A percentile compares a stretch with the other conserved stretches of the same genome.
phyloP scores from a whole-genome alignment of 1,139 yeast species.

The Blastobotrys petasosporus region DNA sequence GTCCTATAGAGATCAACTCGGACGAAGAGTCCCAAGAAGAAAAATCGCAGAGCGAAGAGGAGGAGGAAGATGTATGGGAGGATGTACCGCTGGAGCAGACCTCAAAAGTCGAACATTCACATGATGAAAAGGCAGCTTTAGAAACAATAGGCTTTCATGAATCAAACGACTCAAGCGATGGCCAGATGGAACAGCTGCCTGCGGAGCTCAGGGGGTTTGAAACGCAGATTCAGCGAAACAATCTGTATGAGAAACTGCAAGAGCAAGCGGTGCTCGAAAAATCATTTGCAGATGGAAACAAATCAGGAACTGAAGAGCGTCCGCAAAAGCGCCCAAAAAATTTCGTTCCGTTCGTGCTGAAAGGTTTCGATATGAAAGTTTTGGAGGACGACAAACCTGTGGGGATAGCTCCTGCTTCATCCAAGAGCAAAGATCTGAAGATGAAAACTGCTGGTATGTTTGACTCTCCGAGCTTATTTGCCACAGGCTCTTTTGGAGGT shows the following conservation, averaged over 20 bases:
- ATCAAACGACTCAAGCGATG: no score
- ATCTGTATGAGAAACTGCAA: conserved; percentile 22
- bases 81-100: conserved; percentile 40
- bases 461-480: no score
- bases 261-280: conserved; percentile 10
- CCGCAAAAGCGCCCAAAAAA: neutral
- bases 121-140: no score
- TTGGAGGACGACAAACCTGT: neutral
- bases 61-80: conserved; percentile 54
- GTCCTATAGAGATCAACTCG: conserved; percentile 20
- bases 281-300: neutral
- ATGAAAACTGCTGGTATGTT: no score
- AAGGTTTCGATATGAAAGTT: no score
- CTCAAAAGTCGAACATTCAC: no score
- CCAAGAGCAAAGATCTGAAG: neutral
- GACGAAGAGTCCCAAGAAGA: neutral
- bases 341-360: neutral
- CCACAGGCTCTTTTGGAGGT: no score
- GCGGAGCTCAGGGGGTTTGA: conserved; percentile 26
- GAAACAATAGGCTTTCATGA: no score
- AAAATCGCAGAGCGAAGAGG: conserved; percentile 15
- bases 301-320: neutral
- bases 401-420: neutral
- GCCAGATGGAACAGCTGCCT: conserved; percentile 14
- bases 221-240: conserved; percentile 23